These are phyloP conservation scores for Cyanodermella asteris DNA, from an alignment of 2,329 filamentous ascomycete genomes.

Conservation along the genomic window DNA sequence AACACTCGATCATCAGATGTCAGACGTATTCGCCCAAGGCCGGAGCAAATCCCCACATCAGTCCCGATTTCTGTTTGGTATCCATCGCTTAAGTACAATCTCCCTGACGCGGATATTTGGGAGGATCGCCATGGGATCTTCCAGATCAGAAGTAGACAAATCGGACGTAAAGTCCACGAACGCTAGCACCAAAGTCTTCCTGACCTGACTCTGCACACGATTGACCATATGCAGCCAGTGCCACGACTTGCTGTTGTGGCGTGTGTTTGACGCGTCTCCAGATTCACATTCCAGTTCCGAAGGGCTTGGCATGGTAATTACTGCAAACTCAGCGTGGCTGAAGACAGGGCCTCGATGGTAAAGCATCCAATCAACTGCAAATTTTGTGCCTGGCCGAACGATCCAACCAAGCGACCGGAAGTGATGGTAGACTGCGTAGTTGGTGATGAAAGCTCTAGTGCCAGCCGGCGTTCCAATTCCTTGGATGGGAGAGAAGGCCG, in stretches of 20 bases:
- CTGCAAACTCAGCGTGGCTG: conserved; percentile 79
- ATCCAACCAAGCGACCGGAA: conserved; percentile 94
- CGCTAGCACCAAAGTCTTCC: conserved; percentile 70
- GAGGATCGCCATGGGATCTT: conserved; percentile 26
- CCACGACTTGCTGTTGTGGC: conserved; percentile 21
- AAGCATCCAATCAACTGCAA: conserved; percentile 82
- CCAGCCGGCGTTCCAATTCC: conserved; percentile 14
- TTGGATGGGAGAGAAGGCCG: too few species aligned
- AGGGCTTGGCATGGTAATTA: conserved; percentile 57
- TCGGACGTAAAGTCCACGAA: conserved; percentile 82
- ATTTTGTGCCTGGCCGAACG: conserved; percentile 78
- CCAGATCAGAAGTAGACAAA: conserved; percentile 17
- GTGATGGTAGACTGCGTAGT: conserved; percentile 84
- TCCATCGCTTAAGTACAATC: conserved; percentile 63
- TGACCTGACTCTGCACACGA: conserved; percentile 69
- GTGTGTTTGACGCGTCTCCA: too few species aligned
- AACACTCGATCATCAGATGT: too few species aligned
- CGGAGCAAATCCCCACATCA: conserved; percentile 12
- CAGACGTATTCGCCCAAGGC: too few species aligned
- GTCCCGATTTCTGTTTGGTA: conserved; percentile 54
- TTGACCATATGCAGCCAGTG: conserved; percentile 61
- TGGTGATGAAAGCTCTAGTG: conserved; percentile 61
- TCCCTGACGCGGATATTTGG: conserved; percentile 57
- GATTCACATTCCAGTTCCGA: conserved; percentile 27
- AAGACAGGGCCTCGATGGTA: conserved; percentile 89